Evolutionary conservation across 1,284 basidiomycete genomes (phyloP), one percentile per base, ranked within the genome.

Genomic region (Vanrija sp.): DNA sequence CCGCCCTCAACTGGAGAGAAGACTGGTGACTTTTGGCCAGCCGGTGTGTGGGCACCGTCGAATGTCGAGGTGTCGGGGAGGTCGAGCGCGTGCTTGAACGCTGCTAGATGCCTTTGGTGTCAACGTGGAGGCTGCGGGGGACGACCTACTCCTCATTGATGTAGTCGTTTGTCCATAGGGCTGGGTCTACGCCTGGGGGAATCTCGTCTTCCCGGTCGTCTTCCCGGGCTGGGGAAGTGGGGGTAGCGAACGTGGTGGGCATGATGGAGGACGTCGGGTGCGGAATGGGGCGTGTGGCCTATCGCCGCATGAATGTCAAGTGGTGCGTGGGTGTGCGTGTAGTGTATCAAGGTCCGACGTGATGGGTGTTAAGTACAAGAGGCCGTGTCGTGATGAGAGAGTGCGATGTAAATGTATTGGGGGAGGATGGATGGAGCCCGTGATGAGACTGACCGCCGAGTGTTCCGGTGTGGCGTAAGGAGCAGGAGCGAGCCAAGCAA

Each of bases 91-190:
- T 66, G 66, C 0, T 66, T 67, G 51, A 77, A 77, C 0, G 72
- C 72, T 22, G 60, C 54, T 14, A 76, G 61, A 46, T 77, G 74
- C 9, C 75, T 74, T 31, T 52, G n/a, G 19, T 37, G 42, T 50
- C 20, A 50, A 23, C 41, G 25, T 8, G 19, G 22, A 39, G 12
- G 43, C 31, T 31, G 24, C 31, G 19, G 44, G 5, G 25, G 45
- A 31, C 20, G 47, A 59, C 72, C 44, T 59, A 89, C 88, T 81
- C 78, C 75, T 88, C 85, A 62, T 89, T 80, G 41, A 87, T 79
- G 73, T 84, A 89, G 67, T 87, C 80, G 18, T 62, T 57, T n/a
- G 74, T 65, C 51, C 81, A 77, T 12, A 75, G 53, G 19, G 45
- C 54, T 23, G 53, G 47, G 36, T 58, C 54, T 27, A 61, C 51